These are phyloP conservation scores for Epichloe scottii DNA, from an alignment of 2,329 filamentous ascomycete genomes.

Conservation along the genomic window DNA sequence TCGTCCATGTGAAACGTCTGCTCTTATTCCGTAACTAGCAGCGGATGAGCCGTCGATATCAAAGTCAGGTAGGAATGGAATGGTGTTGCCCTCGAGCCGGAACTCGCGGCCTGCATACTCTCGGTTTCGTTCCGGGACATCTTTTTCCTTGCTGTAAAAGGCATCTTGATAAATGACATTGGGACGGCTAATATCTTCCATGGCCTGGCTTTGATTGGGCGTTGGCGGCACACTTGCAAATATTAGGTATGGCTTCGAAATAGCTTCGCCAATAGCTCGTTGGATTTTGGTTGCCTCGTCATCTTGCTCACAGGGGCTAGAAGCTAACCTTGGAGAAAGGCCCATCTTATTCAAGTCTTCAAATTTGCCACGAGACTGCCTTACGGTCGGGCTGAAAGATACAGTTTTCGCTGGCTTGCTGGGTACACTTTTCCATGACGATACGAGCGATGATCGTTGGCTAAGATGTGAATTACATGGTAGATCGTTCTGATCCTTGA, in stretches of 20 bases:
- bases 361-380: background rate
- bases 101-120: constrained; percentile 88
- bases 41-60: constrained; percentile 45
- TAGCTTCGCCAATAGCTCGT: constrained; percentile 1
- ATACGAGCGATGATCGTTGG: background rate
- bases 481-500: background rate
- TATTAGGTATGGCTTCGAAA: constrained; percentile 9
- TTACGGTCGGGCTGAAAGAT: background rate
- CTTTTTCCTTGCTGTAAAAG: constrained; percentile 71
- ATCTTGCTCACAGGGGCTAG: background rate
- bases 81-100: constrained; percentile 57
- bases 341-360: background rate
- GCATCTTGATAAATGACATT: constrained; percentile 72
- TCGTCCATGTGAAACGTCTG: constrained; percentile 34
- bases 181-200: constrained; percentile 30
- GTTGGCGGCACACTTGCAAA: constrained; percentile 18
- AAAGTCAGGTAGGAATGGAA: constrained; percentile 73
- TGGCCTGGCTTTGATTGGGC: constrained; percentile 8
- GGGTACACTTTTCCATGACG: constrained; percentile 33
- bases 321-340: background rate
- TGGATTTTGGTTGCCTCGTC: constrained; percentile 3
- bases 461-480: background rate
- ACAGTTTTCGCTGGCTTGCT: constrained; percentile 5
- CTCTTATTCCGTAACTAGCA: constrained; percentile 42
- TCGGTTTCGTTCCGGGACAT: constrained; percentile 63